Conservation (phyloP, 768 basidiomycete species). For the Phallus indusiatus region DNA sequence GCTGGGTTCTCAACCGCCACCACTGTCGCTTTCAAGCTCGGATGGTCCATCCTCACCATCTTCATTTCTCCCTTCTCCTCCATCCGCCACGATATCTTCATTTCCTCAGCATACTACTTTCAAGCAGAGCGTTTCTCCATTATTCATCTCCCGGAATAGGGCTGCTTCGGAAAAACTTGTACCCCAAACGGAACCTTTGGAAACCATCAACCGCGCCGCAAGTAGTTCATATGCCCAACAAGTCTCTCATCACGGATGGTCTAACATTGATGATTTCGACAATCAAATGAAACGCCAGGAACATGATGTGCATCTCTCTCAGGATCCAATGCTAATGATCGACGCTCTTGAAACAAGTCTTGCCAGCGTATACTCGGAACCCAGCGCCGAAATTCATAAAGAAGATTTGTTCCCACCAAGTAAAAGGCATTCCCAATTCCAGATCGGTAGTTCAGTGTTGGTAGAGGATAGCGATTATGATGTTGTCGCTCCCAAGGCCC, state of each 20-base stretch:
- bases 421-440: neutral
- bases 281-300: neutral
- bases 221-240: neutral
- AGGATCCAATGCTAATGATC: neutral
- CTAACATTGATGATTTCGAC: neutral
- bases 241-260: neutral
- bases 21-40: neutral
- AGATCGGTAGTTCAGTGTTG: neutral
- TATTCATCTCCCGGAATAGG: neutral
- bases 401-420: neutral
- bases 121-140: neutral
- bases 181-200: neutral
- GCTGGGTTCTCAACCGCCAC: neutral
- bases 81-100: neutral
- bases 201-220: neutral
- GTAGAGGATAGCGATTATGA: neutral
- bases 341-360: neutral
- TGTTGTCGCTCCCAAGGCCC: neutral
- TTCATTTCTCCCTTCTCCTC: neutral
- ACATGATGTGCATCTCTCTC: neutral
- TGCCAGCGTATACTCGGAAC: neutral
- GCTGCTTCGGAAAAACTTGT: neutral
- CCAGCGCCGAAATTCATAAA: neutral
- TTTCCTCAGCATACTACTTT: neutral
- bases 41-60: constrained; percentile 1